Base-by-base conservation (phyloP, 2,329 filamentous ascomycete species). In the Penicillium aurantiogriseum region DNA sequence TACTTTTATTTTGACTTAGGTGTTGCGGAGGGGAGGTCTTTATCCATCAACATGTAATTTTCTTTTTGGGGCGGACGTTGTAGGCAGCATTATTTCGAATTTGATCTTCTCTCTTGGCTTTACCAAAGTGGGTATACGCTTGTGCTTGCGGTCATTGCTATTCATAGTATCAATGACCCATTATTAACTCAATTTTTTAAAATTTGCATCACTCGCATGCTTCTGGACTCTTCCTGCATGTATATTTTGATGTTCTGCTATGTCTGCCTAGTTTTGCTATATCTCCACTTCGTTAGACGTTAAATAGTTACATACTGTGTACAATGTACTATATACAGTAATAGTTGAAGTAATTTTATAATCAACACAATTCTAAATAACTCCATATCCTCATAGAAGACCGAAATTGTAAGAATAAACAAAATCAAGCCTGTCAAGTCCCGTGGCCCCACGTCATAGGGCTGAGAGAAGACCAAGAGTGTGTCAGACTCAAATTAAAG, bases 401-500 rank as follows among this genome's bases (percentile, higher is more conserved):
- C 23, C 4, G 4, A 4, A 23, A 4, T 5, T 23, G 23, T 23
- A 23, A 5, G 23, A 23, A 19, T 49, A 29, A 6, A 31, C 5
- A 21, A 19, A 35, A 27, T 19, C 46, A 35, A 35, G n/a, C n/a
- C 15, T 46, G n/a, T 17, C 11, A 36, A 25, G 31, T 13, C 3
- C 17, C 11, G 15, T 33, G 6, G 27, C 27, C 57, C 54, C 57
- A 63, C 64, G 63, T 65, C 62, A 67, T 67, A 67, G 54, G 63
- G 64, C 64, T 67, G 64, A 65, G 17, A n/a, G 29, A 13, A 40
- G 31, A n/a, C 7, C 27, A 46, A 25, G 48, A 23, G 23, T 23
- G 23, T 23, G 23, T 53, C 48, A 56, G 45, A 56, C 42, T 17
- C 6, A 31, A 43, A 27, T 52, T 19, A 27, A 52, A 33, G 4